Conservation (phyloP, 441 rosid species). For the Brassica balearica region DNA sequence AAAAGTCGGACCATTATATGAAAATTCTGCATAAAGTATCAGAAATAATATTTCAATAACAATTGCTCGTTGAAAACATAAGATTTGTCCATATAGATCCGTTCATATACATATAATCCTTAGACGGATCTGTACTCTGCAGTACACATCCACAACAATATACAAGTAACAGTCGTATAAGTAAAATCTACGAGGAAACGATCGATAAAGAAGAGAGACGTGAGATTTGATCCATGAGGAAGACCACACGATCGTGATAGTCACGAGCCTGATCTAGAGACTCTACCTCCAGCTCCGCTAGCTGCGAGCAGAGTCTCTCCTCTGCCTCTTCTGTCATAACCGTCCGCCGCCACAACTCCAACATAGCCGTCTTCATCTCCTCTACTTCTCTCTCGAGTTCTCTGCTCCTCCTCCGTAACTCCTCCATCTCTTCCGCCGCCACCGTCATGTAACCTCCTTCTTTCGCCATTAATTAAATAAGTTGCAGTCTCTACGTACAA, state of each 20-base stretch:
- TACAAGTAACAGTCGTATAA: background rate
- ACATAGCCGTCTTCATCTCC: constrained; percentile 49
- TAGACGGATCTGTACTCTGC: constrained; percentile 2
- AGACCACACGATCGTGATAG: constrained; percentile 54
- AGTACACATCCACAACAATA: constrained; percentile 1
- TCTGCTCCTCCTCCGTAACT: constrained; percentile 49
- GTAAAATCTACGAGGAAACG: background rate
- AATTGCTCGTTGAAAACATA: constrained; percentile 19
- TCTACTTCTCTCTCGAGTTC: constrained; percentile 48
- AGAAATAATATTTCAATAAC: background rate
- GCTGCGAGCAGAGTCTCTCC: constrained; percentile 74
- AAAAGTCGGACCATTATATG: background rate
- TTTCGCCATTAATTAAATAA: background rate
- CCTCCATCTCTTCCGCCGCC: constrained; percentile 26
- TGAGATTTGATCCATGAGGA: constrained; percentile 65
- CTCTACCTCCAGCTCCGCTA: constrained; percentile 82
- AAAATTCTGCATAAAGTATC: background rate
- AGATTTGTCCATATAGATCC: background rate
- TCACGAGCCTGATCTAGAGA: constrained; percentile 67
- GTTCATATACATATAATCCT: background rate
- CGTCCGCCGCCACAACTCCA: constrained; percentile 50
- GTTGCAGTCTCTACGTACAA: background rate
- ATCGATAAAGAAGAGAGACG: constrained; percentile 37
- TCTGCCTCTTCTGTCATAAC: constrained; percentile 77
- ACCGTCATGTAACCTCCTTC: background rate